Conservation (phyloP, 345 rosid species). For the Mallotus nudiflorus region DNA sequence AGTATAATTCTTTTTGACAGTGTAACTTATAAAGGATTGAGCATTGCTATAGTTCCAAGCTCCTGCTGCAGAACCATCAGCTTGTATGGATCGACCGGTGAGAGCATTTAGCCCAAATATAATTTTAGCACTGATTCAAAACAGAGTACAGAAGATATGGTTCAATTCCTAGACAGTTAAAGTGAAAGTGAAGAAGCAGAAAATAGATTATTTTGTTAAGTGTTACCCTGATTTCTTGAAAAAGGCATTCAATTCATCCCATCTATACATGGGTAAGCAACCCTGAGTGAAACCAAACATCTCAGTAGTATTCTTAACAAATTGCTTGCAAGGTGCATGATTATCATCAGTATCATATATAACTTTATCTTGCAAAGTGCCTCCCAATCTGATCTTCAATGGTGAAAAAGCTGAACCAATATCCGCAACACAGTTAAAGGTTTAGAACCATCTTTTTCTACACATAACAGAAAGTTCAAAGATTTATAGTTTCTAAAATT, state of each 20-base stretch:
- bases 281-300: slow-evolving; percentile 64
- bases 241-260: slow-evolving; percentile 69
- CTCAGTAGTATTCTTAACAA: slow-evolving; percentile 39
- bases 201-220: neutral
- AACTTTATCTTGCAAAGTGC: slow-evolving; percentile 70
- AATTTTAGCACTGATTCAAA: slow-evolving; percentile 55
- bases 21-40: slow-evolving; percentile 63
- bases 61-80: slow-evolving; percentile 56
- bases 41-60: slow-evolving; percentile 79
- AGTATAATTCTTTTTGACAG: slow-evolving; percentile 46
- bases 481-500: neutral
- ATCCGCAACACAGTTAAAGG: neutral
- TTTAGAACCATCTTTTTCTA: neutral
- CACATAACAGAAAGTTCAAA: neutral
- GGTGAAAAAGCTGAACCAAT: slow-evolving; percentile 59
- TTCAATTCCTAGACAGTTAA: neutral
- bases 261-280: slow-evolving; percentile 62
- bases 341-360: slow-evolving; percentile 46
- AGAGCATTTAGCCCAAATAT: slow-evolving; percentile 84
- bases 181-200: neutral
- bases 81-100: slow-evolving; percentile 40
- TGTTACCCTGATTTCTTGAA: slow-evolving; percentile 60
- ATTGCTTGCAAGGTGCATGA: slow-evolving; percentile 43
- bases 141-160: neutral
- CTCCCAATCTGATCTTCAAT: slow-evolving; percentile 71